Percentiles rank a stretch among this genome's conserved stretches.
phyloP scores from a whole-genome alignment of 306 rosid species.

The Cucumis melo region DNA sequence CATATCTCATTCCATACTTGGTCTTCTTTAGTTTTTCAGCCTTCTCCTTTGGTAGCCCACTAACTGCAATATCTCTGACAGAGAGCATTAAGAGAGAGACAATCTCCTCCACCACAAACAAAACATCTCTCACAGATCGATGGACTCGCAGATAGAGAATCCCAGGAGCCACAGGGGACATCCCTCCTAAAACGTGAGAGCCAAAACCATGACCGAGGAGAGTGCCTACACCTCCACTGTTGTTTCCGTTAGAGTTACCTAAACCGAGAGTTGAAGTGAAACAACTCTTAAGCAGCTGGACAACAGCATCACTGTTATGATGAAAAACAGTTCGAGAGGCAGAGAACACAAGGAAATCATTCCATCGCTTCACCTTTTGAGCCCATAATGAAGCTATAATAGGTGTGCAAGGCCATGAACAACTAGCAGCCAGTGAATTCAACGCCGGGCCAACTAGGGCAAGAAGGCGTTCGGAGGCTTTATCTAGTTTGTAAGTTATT shows the following conservation, averaged over 20 bases:
- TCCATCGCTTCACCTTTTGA: conserved; percentile 84
- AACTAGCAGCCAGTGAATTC: conserved; percentile 53
- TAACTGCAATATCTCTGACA: conserved; percentile 54
- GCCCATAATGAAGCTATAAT: conserved; percentile 67
- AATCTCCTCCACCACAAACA: conserved; percentile 59
- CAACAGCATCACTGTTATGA: conserved; percentile 71
- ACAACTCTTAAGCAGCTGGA: conserved; percentile 85
- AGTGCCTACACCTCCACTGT: conserved; percentile 60
- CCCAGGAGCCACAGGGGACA: conserved; percentile 83
- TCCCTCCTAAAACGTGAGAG: conserved; percentile 46
- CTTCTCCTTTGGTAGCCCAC: conserved; percentile 39
- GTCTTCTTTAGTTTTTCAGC: conserved; percentile 40
- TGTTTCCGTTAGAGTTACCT: conserved; percentile 25
- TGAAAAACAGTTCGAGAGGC: conserved; percentile 82
- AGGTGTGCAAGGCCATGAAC: conserved; percentile 91
- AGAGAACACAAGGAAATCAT: conserved; percentile 51
- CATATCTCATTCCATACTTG: conserved; percentile 49
- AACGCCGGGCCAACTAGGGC: conserved; percentile 56
- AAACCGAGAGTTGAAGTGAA: conserved; percentile 76
- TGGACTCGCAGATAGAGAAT: conserved; percentile 67
- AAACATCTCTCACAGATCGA: conserved; percentile 56
- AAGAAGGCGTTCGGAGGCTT: conserved; percentile 48
- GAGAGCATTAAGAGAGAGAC: conserved; percentile 58
- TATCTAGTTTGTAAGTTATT: conserved; percentile 72
- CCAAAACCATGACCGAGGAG: conserved; percentile 75